Evolutionary conservation across 371 early-diverging fungal genomes (phyloP).

Genomic region (Mucor velutinosus): DNA sequence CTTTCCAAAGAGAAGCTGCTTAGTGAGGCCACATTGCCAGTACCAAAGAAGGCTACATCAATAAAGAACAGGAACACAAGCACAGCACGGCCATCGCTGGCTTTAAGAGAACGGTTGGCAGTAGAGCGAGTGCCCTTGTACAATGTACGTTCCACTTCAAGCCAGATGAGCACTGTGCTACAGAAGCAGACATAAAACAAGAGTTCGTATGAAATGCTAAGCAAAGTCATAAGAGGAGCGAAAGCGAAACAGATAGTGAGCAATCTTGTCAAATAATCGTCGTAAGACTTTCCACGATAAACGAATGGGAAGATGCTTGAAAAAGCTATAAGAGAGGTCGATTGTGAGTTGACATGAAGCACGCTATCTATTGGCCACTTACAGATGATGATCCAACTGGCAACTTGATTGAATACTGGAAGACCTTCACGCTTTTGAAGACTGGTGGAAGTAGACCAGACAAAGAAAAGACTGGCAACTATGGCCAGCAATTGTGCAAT

Average conservation of each 20-base stretch:
- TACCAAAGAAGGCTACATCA: conserved; percentile 94
- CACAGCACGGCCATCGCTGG: conserved; percentile 74
- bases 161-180: conserved; percentile 75
- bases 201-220: conserved; percentile 89
- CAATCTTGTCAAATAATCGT: conserved; percentile 80
- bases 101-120: conserved; percentile 27
- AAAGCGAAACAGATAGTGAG: conserved; percentile 83
- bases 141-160: conserved; percentile 71
- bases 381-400: conserved; percentile 74
- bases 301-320: conserved; percentile 68
- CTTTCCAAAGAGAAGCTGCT: conserved; percentile 85
- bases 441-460: conserved; percentile 56
- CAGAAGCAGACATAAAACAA: conserved; percentile 88
- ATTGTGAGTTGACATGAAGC: not conserved
- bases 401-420: conserved; percentile 67
- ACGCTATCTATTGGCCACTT: conserved; percentile 18
- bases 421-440: conserved; percentile 63
- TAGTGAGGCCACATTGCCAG: conserved; percentile 92
- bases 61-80: conserved; percentile 85
- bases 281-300: conserved; percentile 60
- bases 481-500: conserved; percentile 30
- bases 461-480: conserved; percentile 43
- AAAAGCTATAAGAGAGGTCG: conserved; percentile 30
- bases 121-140: conserved; percentile 26
- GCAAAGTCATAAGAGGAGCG: conserved; percentile 82